Evolutionary conservation across 495 filamentous ascomycete species (phyloP).

Genomic region (Bryoglossum gracile): DNA sequence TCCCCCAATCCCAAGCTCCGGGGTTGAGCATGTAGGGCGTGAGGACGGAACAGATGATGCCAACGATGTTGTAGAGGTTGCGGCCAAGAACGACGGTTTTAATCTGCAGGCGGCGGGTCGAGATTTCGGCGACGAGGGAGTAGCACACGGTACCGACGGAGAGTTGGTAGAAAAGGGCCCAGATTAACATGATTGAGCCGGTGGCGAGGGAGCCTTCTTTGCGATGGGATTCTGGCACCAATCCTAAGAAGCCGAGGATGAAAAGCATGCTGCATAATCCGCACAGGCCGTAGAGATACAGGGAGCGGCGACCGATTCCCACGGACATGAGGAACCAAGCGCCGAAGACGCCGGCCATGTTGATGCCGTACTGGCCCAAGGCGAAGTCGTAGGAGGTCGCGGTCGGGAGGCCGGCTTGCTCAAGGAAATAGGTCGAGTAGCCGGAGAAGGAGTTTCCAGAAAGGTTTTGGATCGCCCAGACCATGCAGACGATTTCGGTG

Average conservation of each 20-base stretch:
- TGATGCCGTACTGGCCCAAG: conserved; percentile 68
- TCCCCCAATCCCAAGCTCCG: conserved; percentile 65
- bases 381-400: conserved; percentile 60
- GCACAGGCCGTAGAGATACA: conserved; percentile 63
- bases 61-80: conserved; percentile 64
- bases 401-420: conserved; percentile 58
- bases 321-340: conserved; percentile 69
- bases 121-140: conserved; percentile 67
- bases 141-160: conserved; percentile 76
- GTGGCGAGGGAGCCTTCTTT: conserved; percentile 55
- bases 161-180: conserved; percentile 66
- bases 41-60: conserved; percentile 60
- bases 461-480: conserved; percentile 79
- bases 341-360: conserved; percentile 64
- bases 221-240: conserved; percentile 48
- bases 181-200: conserved; percentile 64
- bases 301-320: conserved; percentile 61
- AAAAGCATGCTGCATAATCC: conserved; percentile 59
- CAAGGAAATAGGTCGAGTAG: conserved; percentile 70
- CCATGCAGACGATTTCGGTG: conserved; percentile 72
- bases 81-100: conserved; percentile 70
- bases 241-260: conserved; percentile 65
- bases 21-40: conserved; percentile 76
- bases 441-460: conserved; percentile 73
- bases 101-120: conserved; percentile 65